Percentiles rank a stretch among this genome's conserved stretches.
phyloP scores from a whole-genome alignment of 2,329 filamentous ascomycete species.

The Anthostomella pinea region DNA sequence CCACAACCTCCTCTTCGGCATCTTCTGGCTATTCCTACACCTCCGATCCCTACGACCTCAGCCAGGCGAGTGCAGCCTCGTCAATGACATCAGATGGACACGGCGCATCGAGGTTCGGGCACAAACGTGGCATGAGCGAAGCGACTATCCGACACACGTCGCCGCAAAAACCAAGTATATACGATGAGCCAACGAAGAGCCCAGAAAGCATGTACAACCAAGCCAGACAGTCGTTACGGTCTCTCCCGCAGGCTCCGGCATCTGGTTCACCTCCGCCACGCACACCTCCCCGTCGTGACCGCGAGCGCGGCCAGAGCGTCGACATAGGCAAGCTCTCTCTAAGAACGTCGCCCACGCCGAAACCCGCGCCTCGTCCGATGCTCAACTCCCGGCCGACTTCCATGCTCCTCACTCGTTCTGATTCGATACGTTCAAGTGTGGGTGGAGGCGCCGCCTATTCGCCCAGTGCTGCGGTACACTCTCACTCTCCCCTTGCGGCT shows the following conservation, averaged over 20 bases:
- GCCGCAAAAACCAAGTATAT: constrained; percentile 45
- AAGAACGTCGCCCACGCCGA: constrained; percentile 40
- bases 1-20: constrained; percentile 67
- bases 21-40: constrained; percentile 65
- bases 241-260: constrained; percentile 65
- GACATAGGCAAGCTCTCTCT: constrained; percentile 57
- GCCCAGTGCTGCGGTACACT: constrained; percentile 35
- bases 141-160: constrained; percentile 51
- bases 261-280: constrained; percentile 33
- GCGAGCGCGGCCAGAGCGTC: constrained; percentile 61
- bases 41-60: constrained; percentile 54
- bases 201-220: constrained; percentile 68
- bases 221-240: constrained; percentile 73
- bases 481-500: constrained; percentile 52
- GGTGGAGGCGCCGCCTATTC: constrained; percentile 30
- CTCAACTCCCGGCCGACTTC: constrained; percentile 51
- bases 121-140: constrained; percentile 77
- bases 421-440: constrained; percentile 44
- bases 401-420: constrained; percentile 58
- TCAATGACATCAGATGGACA: constrained; percentile 68
- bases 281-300: constrained; percentile 38
- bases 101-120: constrained; percentile 43
- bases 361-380: constrained; percentile 17
- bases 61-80: constrained; percentile 66
- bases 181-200: constrained; percentile 40